These are phyloP conservation scores for Pseudozyma sp. DNA, from an alignment of 1,284 basidiomycete species.

Conservation along the genomic window DNA sequence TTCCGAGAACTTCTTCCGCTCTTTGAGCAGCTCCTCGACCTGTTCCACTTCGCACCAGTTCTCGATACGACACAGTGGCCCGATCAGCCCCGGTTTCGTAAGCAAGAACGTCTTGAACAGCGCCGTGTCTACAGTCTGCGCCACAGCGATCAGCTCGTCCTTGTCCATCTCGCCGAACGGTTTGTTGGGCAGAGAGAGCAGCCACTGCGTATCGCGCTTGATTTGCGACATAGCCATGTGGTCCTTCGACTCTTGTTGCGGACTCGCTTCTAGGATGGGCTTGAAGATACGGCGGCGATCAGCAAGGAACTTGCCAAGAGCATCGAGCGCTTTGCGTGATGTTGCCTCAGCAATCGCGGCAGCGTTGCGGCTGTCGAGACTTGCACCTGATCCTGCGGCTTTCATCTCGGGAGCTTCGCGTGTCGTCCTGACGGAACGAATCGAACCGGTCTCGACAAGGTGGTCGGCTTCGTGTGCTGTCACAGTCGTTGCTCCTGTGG, in stretches of 20 bases:
- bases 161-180: slow-evolving; percentile 52
- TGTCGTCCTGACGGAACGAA: slow-evolving; percentile 36
- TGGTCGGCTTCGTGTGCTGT: slow-evolving; percentile 22
- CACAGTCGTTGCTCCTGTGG: slow-evolving; percentile 8
- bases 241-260: slow-evolving; percentile 42
- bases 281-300: slow-evolving; percentile 67
- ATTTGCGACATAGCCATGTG: slow-evolving; percentile 56
- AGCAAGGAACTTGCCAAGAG: slow-evolving; percentile 65
- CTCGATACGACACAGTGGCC: slow-evolving; percentile 86
- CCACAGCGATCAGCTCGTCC: slow-evolving; percentile 72
- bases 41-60: slow-evolving; percentile 98
- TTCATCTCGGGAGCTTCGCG: slow-evolving; percentile 45
- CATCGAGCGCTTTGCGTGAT: slow-evolving; percentile 55
- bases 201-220: slow-evolving; percentile 51
- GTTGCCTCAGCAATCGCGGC: slow-evolving; percentile 13
- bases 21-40: slow-evolving; percentile 87
- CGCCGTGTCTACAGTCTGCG: slow-evolving; percentile 94
- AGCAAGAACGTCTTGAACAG: slow-evolving; percentile 92
- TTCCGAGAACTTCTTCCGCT: slow-evolving; percentile 88
- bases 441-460: slow-evolving; percentile 32
- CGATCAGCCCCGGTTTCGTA: slow-evolving; percentile 84
- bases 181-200: slow-evolving; percentile 53
- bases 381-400: slow-evolving; percentile 24
- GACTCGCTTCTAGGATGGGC: slow-evolving; percentile 51
- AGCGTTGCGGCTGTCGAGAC: slow-evolving; percentile 24